A percentile compares a stretch with the other conserved stretches of the same genome.
Conservation (phyloP, 176 grass and related monocot species). For the Ananas comosus region DNA sequence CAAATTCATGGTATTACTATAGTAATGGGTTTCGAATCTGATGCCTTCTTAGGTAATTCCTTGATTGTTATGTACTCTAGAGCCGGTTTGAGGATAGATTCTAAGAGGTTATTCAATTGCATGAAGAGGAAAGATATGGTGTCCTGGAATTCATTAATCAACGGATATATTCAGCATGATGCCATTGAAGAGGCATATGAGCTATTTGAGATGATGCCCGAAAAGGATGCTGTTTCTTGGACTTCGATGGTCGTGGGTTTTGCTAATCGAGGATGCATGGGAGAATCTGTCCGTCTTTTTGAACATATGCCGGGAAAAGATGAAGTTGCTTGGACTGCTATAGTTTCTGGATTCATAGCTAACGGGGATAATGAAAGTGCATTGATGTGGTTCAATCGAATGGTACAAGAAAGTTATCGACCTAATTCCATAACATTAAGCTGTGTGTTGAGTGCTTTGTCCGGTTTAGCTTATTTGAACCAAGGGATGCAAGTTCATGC, state of each 20-base stretch:
- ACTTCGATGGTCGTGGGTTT: conserved; percentile 52
- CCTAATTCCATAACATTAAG: conserved; percentile 35
- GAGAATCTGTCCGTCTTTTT: conserved; percentile 39
- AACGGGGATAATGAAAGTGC: conserved; percentile 44
- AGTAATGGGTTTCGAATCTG: conserved; percentile 28
- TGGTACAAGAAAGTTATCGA: conserved; percentile 40
- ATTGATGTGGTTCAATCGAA: conserved; percentile 40
- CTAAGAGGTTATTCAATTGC: conserved; percentile 35
- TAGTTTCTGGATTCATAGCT: conserved; percentile 34
- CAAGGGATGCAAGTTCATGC: conserved; percentile 65
- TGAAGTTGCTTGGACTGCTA: conserved; percentile 43
- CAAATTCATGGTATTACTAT: conserved; percentile 53
- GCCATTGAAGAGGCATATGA: conserved; percentile 46
- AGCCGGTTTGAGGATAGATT: conserved; percentile 40
- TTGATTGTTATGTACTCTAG: conserved; percentile 57
- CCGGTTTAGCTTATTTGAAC: conserved; percentile 28
- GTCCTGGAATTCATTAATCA: conserved; percentile 66
- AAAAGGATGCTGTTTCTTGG: conserved; percentile 66
- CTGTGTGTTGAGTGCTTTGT: conserved; percentile 51
- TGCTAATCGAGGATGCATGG: conserved; percentile 58
- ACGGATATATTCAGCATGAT: conserved; percentile 41
- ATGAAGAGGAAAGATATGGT: conserved; percentile 50
- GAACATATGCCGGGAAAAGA: conserved; percentile 69
- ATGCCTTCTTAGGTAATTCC: conserved; percentile 45
- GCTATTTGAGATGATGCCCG: conserved; percentile 56